Conservation (phyloP, 2,329 filamentous ascomycete genomes). For the Colletotrichum orchidophilum region DNA sequence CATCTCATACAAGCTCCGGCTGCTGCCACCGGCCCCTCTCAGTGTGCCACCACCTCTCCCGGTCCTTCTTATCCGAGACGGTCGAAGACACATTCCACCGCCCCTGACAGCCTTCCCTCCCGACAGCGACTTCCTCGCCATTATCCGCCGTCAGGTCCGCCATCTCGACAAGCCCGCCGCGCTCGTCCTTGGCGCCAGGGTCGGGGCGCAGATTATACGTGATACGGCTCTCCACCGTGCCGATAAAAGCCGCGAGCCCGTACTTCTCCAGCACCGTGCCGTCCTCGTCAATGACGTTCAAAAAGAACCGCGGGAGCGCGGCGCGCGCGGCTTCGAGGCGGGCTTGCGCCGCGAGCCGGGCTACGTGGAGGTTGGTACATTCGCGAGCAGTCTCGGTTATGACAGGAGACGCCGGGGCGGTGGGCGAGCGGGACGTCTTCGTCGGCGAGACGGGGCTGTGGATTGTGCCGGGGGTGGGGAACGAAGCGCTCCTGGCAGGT, state of each 20-base stretch:
- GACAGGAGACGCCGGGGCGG: conserved; percentile 42
- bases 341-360: conserved; percentile 72
- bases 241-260: conserved; percentile 69
- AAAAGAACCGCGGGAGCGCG: conserved; percentile 61
- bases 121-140: conserved; percentile 53
- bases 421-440: conserved; percentile 48
- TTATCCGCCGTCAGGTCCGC: conserved; percentile 57
- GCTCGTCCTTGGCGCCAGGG: conserved; percentile 62
- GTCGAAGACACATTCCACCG: conserved; percentile 55
- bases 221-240: conserved; percentile 66
- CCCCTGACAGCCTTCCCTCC: conserved; percentile 54
- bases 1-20: conserved; percentile 34
- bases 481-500: conserved; percentile 11
- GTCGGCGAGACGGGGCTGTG: conserved; percentile 37
- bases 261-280: conserved; percentile 62
- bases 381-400: conserved; percentile 37
- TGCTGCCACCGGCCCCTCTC: conserved; percentile 56
- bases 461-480: conserved; percentile 37
- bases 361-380: conserved; percentile 57
- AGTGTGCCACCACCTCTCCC: conserved; percentile 60
- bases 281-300: conserved; percentile 66
- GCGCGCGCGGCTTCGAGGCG: conserved; percentile 67
- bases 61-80: conserved; percentile 55
- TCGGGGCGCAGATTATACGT: conserved; percentile 70
- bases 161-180: conserved; percentile 64